Evolutionary conservation across 768 basidiomycete species (phyloP).

Genomic region (Xerocomellus intermedius): DNA sequence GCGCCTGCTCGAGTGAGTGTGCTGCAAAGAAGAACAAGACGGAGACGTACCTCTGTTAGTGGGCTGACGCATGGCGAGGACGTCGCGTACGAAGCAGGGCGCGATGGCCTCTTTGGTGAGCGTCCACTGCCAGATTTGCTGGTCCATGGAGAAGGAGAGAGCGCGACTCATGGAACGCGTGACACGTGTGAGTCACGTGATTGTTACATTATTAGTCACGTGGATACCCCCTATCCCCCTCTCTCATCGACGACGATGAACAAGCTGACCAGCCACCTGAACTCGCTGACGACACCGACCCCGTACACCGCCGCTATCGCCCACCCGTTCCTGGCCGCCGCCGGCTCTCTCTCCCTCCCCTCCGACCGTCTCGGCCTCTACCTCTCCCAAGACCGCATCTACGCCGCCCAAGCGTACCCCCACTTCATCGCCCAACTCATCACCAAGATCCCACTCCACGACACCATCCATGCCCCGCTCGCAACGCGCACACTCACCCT

Average conservation of each 20-base stretch:
- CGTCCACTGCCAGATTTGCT: conserved; percentile 48
- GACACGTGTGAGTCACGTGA: conserved; percentile 5
- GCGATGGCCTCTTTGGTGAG: conserved; percentile 54
- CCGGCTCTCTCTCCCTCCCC: conserved; percentile 52
- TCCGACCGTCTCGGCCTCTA: conserved; percentile 52
- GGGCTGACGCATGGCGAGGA: conserved; percentile 44
- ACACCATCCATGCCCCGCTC: conserved; percentile 3
- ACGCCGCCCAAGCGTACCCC: conserved; percentile 73
- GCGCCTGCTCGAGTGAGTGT: conserved; percentile 33
- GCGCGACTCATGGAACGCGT: conserved; percentile 6
- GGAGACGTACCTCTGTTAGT: conserved; percentile 28
- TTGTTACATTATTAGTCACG: background rate
- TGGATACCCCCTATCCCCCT: background rate
- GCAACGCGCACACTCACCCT: conserved; percentile 41
- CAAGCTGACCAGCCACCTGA: conserved; percentile 34
- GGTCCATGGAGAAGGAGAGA: conserved; percentile 7
- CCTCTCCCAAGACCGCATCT: conserved; percentile 72
- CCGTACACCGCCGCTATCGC: conserved; percentile 48
- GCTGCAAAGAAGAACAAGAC: background rate
- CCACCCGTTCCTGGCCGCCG: conserved; percentile 59
- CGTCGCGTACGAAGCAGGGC: conserved; percentile 54
- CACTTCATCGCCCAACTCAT: conserved; percentile 69
- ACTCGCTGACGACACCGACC: conserved; percentile 33
- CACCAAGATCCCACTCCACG: conserved; percentile 48
- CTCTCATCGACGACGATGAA: background rate